Conservation (phyloP, 2,329 filamentous ascomycete genomes). For the Cladorrhinum sp. region DNA sequence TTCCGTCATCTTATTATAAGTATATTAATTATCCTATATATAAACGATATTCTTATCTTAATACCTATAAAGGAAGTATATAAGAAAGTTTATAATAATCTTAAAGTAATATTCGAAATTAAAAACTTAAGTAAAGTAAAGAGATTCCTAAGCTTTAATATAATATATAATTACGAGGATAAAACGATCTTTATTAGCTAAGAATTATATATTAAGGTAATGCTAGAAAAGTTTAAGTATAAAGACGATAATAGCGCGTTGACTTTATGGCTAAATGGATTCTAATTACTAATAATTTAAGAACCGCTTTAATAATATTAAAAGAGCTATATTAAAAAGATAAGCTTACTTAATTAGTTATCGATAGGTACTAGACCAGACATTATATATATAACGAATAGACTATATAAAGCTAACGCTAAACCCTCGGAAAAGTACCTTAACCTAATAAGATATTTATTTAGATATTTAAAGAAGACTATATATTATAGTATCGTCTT, state of each 20-base stretch:
- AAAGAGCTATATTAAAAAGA: slow-evolving; percentile 7
- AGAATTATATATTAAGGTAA: not conserved
- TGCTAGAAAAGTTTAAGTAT: not conserved
- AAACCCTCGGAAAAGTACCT: not conserved
- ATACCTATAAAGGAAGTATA: no score
- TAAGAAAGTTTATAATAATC: no score
- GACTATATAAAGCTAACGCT: not conserved
- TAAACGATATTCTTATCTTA: no score
- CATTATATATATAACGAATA: slow-evolving; percentile 2
- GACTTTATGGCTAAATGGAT: no score
- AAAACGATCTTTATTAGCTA: not conserved
- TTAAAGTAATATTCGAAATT: no score
- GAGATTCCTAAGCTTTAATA: slow-evolving; percentile 8
- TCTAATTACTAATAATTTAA: no score
- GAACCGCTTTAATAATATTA: no score
- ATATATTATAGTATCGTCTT: no score
- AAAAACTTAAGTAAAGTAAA: slow-evolving; percentile 8
- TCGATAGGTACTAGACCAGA: slow-evolving; percentile 3
- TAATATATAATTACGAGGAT: not conserved
- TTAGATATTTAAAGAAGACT: slow-evolving; percentile 5
- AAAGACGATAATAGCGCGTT: no score
- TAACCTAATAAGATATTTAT: not conserved
- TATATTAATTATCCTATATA: no score
- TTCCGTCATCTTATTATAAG: no score
- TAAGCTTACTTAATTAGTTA: not conserved